Base-by-base conservation (phyloP, 2,329 filamentous ascomycete genomes). In the Sarocladium brachiariae region DNA sequence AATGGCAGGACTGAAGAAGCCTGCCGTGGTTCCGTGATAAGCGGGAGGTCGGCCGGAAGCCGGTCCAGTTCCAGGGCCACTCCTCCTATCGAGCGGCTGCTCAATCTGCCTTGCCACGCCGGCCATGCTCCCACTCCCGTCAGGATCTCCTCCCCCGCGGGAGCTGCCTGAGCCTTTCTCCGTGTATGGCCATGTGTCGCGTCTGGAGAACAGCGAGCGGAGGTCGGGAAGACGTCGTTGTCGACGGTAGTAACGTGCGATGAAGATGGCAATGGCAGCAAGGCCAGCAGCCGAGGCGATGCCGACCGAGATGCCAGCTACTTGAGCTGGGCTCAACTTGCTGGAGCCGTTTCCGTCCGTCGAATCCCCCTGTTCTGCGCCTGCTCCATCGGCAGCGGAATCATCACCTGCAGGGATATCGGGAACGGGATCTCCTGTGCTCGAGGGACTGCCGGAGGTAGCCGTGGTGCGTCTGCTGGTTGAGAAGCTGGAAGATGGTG, bases 281-380 rank as follows among this genome's bases (percentile, higher is more conserved):
- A 84, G 56, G 4, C 72, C 62, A 3, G 74, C 65, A 1, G 72
- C 73, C 4, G 74, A 76, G 4, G 73, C 70, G 10, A 73, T 68
- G 5, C 79, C 83, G 3, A 81, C 68, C 1, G 74, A 69, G 52
- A 86, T 81, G 6, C 81, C 83, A 16, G 73, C 74, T 43, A 84
- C 72, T 54, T 82, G 76, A 3, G 65, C 65, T 6, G 66, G 68
- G 25, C 55, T 66, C 13, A 70, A 61, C 25, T 50, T 51, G n/a
- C 27, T 38, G 13, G 45, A 21, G 10, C 10, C 8, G 8, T 39
- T 21, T 6, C 43, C 41, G 18, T n/a, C n/a, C n/a, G n/a, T n/a
- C n/a, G n/a, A n/a, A n/a, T n/a, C n/a, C n/a, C n/a, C n/a, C n/a
- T n/a, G n/a, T n/a, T n/a, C n/a, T n/a, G n/a, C n/a, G n/a, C 39